These are phyloP conservation scores for Myotisia sp. DNA, from an alignment of 2,329 filamentous ascomycete genomes.

Conservation along the genomic window DNA sequence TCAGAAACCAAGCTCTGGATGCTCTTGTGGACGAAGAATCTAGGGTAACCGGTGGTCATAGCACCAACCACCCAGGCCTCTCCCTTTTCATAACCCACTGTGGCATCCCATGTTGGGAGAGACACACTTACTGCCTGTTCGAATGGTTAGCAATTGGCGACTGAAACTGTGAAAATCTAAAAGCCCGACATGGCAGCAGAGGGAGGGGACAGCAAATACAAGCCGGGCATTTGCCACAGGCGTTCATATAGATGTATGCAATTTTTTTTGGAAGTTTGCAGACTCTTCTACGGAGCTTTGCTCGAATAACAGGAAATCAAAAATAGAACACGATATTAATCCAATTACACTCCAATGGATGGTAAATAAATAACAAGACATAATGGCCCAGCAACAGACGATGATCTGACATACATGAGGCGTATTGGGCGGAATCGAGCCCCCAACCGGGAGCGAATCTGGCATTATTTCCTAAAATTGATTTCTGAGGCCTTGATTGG, in stretches of 20 bases:
- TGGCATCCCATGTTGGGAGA: slow-evolving; percentile 80
- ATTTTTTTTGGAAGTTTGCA: too few relatives aligned
- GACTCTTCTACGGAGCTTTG: too few relatives aligned
- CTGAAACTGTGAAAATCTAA: too few relatives aligned
- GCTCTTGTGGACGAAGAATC: slow-evolving; percentile 81
- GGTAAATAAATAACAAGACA: background rate
- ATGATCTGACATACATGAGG: slow-evolving; percentile 49
- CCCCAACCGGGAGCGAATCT: slow-evolving; percentile 38
- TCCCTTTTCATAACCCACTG: slow-evolving; percentile 88
- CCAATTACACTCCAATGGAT: background rate
- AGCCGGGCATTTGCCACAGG: too few relatives aligned
- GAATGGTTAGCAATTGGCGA: slow-evolving; percentile 7
- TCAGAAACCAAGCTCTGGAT: slow-evolving; percentile 60
- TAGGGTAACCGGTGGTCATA: slow-evolving; percentile 83
- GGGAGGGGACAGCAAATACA: background rate
- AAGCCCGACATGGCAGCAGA: too few relatives aligned
- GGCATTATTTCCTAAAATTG: too few relatives aligned
- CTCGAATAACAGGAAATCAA: too few relatives aligned
- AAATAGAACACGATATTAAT: too few relatives aligned
- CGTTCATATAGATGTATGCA: too few relatives aligned
- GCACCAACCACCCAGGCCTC: slow-evolving; percentile 69
- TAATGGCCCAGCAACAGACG: background rate
- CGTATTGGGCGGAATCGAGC: slow-evolving; percentile 63
- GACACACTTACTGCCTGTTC: slow-evolving; percentile 89
- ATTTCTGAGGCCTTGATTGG: too few relatives aligned